Percentiles rank a stretch among this genome's conserved stretches.
These are phyloP conservation scores for Mycosarcoma maydis DNA, from an alignment of 1,284 basidiomycete genomes.

Conservation along the genomic window DNA sequence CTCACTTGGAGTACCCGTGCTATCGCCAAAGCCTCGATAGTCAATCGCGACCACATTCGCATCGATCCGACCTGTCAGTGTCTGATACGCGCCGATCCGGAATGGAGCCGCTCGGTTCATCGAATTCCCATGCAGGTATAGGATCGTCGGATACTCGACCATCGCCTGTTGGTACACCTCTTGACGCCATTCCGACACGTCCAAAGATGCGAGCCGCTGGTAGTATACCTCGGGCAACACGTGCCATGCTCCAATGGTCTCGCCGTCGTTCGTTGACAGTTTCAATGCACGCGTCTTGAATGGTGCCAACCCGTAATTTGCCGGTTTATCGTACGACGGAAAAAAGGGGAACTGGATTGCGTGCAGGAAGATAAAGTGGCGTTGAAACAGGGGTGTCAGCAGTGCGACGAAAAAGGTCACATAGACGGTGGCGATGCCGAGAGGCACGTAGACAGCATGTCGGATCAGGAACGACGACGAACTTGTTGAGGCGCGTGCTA, in stretches of 20 bases:
- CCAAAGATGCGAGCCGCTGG: constrained; percentile 34
- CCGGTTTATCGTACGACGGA: constrained; percentile 22
- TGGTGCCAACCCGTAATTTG: constrained; percentile 70
- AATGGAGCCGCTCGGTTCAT: constrained; percentile 77
- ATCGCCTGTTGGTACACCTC: constrained; percentile 44
- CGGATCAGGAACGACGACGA: constrained; percentile 9
- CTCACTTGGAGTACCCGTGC: constrained; percentile 79
- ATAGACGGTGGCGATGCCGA: constrained; percentile 25
- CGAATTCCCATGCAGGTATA: constrained; percentile 86
- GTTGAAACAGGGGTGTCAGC: constrained; percentile 29
- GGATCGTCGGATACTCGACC: constrained; percentile 38
- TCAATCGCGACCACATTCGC: constrained; percentile 85
- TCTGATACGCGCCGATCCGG: constrained; percentile 75
- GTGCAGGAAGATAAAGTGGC: constrained; percentile 52
- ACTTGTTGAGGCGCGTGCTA: neutral
- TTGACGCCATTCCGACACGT: constrained; percentile 38
- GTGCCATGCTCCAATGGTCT: constrained; percentile 88
- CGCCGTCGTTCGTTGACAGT: constrained; percentile 79
- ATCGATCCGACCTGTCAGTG: constrained; percentile 74
- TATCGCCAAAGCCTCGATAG: constrained; percentile 93
- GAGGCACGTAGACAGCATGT: constrained; percentile 10
- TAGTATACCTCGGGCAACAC: constrained; percentile 79
- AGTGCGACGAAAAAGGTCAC: constrained; percentile 40
- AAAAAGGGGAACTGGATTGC: constrained; percentile 45
- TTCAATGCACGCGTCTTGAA: constrained; percentile 80